Evolutionary conservation across 345 rosid genomes (phyloP).

Genomic region (Jatropha curcas): DNA sequence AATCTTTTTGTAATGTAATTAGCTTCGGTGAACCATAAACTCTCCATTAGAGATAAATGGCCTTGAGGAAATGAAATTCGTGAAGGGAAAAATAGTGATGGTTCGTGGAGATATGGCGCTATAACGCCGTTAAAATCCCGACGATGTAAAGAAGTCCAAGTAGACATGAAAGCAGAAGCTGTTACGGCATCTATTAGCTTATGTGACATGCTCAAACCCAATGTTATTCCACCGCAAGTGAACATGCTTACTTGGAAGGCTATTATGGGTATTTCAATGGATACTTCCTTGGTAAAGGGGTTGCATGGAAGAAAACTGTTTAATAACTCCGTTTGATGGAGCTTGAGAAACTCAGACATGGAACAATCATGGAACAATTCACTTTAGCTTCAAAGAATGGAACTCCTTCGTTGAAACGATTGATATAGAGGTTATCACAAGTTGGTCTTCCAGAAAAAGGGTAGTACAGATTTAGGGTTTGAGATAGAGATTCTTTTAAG

Average conservation of each 20-base stretch:
- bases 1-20: constrained; percentile 16
- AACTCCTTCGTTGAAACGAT: constrained; percentile 18
- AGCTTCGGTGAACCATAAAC: constrained; percentile 14
- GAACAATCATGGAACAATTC: not conserved
- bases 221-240: constrained; percentile 17
- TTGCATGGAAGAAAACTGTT: constrained; percentile 9
- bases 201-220: not conserved
- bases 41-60: constrained; percentile 18
- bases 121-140: not conserved
- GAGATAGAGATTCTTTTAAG: constrained; percentile 16
- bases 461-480: constrained; percentile 24
- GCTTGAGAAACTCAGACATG: constrained; percentile 12
- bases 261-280: not conserved
- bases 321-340: not conserved
- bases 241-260: constrained; percentile 6
- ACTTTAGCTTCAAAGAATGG: constrained; percentile 12
- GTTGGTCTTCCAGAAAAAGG: constrained; percentile 21
- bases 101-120: not conserved
- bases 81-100: constrained; percentile 15
- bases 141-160: constrained; percentile 8
- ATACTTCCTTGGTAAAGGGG: not conserved
- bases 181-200: constrained; percentile 15
- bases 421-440: constrained; percentile 14
- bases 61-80: constrained; percentile 5
- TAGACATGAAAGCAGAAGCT: not conserved